phyloP scores from a whole-genome alignment of 2,329 filamentous ascomycete genomes.

The Xylariaceae sp. region DNA sequence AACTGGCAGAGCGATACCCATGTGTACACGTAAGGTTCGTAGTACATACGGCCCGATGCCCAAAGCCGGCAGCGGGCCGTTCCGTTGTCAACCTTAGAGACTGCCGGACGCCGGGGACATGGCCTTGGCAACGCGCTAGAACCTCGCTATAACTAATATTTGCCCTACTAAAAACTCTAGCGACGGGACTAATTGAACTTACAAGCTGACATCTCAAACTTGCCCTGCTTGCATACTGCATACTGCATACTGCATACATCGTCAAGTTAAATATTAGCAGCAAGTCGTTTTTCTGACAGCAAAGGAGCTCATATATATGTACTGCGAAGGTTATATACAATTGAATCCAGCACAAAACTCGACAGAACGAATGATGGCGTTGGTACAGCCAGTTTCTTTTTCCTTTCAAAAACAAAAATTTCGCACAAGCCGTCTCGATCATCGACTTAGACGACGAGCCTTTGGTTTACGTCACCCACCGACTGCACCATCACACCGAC shows the following conservation, averaged over 20 bases:
- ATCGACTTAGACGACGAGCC: conserved; percentile 1
- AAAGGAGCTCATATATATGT: conserved; percentile 24
- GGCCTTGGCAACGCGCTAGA: neutral
- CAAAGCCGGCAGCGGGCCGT: too few relatives aligned
- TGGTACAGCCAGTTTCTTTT: conserved; percentile 17
- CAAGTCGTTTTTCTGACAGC: neutral
- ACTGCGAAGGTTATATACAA: conserved; percentile 35
- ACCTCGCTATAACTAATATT: neutral
- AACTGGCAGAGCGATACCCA: too few relatives aligned
- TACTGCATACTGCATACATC: too few relatives aligned
- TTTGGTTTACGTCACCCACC: conserved; percentile 4
- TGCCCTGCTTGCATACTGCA: too few relatives aligned
- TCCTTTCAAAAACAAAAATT: too few relatives aligned
- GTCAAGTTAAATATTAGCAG: neutral
- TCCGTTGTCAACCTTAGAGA: too few relatives aligned
- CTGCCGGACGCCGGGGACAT: neutral
- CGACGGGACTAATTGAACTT: neutral
- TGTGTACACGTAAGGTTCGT: too few relatives aligned
- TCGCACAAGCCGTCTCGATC: conserved; percentile 9
- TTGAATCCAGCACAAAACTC: conserved; percentile 24
- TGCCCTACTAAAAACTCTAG: neutral
- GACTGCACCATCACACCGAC: conserved; percentile 13
- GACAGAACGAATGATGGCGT: conserved; percentile 13
- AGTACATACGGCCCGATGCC: too few relatives aligned
- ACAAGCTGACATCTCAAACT: too few relatives aligned